Percentiles rank a stretch among this genome's conserved stretches.
phyloP scores from a whole-genome alignment of 306 rosid genomes.

The Malus fusca region DNA sequence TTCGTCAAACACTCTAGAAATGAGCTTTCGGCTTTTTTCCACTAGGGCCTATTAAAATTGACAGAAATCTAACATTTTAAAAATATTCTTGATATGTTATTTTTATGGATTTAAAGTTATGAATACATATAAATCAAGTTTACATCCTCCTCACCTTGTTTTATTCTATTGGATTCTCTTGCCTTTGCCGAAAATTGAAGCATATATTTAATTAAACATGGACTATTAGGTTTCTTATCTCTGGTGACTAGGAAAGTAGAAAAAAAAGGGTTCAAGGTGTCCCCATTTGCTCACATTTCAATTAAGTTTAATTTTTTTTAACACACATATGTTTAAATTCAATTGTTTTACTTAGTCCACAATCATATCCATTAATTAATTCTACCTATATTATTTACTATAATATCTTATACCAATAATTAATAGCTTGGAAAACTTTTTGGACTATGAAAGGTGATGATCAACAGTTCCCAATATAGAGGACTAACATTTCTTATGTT shows the following conservation, averaged over 20 bases:
- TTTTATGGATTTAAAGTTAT: background rate
- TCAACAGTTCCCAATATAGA: background rate
- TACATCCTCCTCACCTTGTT: conserved; percentile 14
- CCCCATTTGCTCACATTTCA: conserved; percentile 3
- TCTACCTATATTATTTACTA: background rate
- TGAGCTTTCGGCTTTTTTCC: background rate
- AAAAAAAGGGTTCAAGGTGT: conserved; percentile 8
- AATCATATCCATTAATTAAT: conserved; percentile 4
- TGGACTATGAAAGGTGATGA: conserved; percentile 9
- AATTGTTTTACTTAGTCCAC: conserved; percentile 25
- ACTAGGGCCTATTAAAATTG: background rate
- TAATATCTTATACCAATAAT: conserved; percentile 1
- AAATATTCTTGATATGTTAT: background rate
- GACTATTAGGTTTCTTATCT: conserved; percentile 2
- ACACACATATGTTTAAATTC: background rate
- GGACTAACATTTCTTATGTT: conserved; percentile 7
- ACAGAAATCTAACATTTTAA: background rate
- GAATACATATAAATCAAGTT: background rate
- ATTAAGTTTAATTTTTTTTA: background rate
- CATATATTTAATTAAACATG: background rate
- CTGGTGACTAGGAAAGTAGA: conserved; percentile 27
- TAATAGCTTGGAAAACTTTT: conserved; percentile 6
- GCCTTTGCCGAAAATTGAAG: conserved; percentile 10
- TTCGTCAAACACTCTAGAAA: background rate
- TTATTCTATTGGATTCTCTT: conserved; percentile 15